Conservation (phyloP, 2,329 filamentous ascomycete species). For the Hypoxylon sp. region DNA sequence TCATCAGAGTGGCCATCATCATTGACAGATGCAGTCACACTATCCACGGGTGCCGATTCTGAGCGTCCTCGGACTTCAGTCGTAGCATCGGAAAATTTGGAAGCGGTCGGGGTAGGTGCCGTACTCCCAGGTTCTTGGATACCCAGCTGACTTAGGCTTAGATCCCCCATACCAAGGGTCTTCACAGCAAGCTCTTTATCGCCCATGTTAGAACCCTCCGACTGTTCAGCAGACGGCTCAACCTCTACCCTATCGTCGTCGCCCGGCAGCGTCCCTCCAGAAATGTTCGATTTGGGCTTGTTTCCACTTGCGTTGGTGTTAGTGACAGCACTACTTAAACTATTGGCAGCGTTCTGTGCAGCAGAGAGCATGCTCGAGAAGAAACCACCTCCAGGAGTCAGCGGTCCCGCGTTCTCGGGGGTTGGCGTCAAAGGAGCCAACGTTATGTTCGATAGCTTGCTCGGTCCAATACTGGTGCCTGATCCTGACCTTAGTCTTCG, state of each 20-base stretch:
- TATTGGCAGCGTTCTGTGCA: slow-evolving; percentile 90
- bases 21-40: slow-evolving; percentile 47
- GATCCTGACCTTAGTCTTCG: slow-evolving; percentile 68
- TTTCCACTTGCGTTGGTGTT: slow-evolving; percentile 72
- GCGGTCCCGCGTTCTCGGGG: slow-evolving; percentile 71
- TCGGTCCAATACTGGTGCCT: slow-evolving; percentile 72
- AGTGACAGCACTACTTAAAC: slow-evolving; percentile 79
- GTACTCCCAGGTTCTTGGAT: slow-evolving; percentile 74
- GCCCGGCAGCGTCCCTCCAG: slow-evolving; percentile 53
- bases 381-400: slow-evolving; percentile 77
- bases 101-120: slow-evolving; percentile 69
- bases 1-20: slow-evolving; percentile 59
- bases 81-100: slow-evolving; percentile 66
- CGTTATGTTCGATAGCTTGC: slow-evolving; percentile 86
- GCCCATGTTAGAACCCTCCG: slow-evolving; percentile 60
- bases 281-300: slow-evolving; percentile 56
- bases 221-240: slow-evolving; percentile 60
- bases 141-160: slow-evolving; percentile 90
- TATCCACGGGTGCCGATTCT: slow-evolving; percentile 71
- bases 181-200: slow-evolving; percentile 84
- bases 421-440: slow-evolving; percentile 82
- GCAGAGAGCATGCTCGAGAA: slow-evolving; percentile 95
- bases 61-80: slow-evolving; percentile 65
- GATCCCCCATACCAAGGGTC: slow-evolving; percentile 88
- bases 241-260: slow-evolving; percentile 60